Evolutionary conservation across 352 stramenopile genomes (phyloP).

Genomic region (Phytopythium boreale): DNA sequence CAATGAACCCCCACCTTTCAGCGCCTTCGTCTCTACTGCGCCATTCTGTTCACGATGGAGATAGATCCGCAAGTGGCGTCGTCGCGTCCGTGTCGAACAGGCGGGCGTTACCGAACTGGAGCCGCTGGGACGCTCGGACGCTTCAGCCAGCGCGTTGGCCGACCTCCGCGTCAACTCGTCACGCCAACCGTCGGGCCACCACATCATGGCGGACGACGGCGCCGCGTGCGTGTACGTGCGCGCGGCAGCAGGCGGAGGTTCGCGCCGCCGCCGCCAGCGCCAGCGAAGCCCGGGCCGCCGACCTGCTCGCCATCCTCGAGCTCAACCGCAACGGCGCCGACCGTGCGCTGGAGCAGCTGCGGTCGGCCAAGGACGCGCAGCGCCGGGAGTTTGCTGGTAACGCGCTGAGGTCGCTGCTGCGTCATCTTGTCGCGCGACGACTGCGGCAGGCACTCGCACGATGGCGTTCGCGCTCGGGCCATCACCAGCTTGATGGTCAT

Average conservation of each 20-base stretch:
- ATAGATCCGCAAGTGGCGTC: background rate
- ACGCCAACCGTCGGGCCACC: background rate
- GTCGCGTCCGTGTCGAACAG: background rate
- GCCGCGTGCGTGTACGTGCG: conserved; percentile 45
- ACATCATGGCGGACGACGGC: background rate
- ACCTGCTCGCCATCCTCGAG: conserved; percentile 64
- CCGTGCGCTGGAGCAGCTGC: conserved; percentile 27
- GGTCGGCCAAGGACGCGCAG: conserved; percentile 19
- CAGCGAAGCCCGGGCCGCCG: conserved; percentile 49
- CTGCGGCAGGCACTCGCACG: background rate
- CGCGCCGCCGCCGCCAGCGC: conserved; percentile 27
- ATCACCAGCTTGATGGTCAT: background rate
- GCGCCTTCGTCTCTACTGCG: too few species aligned
- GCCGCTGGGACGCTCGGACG: background rate
- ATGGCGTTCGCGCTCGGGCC: background rate
- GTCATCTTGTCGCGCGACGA: background rate
- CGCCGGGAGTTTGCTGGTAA: conserved; percentile 8
- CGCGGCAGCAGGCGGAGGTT: conserved; percentile 30
- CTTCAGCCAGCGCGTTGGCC: too few species aligned
- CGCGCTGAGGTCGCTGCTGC: conserved; percentile 9
- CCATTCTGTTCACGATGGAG: too few species aligned
- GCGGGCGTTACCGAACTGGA: background rate
- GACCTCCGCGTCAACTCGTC: background rate
- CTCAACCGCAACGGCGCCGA: conserved; percentile 58
- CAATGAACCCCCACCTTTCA: too few species aligned